Evolutionary conservation across 345 rosid genomes (phyloP).

Genomic region (Linum trigynum): DNA sequence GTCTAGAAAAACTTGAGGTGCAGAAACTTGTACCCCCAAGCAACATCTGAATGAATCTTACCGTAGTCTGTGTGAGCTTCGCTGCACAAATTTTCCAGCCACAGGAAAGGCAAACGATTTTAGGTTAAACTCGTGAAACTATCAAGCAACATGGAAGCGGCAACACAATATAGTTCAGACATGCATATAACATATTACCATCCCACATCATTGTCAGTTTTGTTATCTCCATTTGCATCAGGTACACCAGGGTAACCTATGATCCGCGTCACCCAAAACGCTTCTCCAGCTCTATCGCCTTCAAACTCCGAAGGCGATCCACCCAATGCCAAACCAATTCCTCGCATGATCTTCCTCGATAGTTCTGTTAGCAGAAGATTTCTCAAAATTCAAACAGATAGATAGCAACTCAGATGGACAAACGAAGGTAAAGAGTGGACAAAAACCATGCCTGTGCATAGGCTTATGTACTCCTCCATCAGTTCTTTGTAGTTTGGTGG

Average conservation of each 20-base stretch:
- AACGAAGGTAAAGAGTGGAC: neutral
- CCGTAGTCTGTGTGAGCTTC: constrained; percentile 92
- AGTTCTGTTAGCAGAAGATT: constrained; percentile 36
- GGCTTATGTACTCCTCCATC: constrained; percentile 61
- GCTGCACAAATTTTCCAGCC: constrained; percentile 27
- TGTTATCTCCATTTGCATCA: constrained; percentile 22
- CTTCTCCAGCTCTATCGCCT: constrained; percentile 61
- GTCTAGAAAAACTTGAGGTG: neutral
- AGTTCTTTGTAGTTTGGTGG: constrained; percentile 43
- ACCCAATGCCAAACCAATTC: constrained; percentile 60
- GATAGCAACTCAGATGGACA: neutral
- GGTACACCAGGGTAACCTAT: constrained; percentile 65
- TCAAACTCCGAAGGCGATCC: constrained; percentile 65
- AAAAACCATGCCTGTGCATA: constrained; percentile 51
- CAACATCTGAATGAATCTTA: constrained; percentile 21
- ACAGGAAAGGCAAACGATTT: neutral
- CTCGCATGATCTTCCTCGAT: constrained; percentile 68
- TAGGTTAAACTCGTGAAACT: neutral
- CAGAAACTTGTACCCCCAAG: neutral
- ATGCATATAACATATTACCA: constrained; percentile 36
- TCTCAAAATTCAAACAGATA: neutral
- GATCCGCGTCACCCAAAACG: constrained; percentile 82
- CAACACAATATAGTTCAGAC: neutral
- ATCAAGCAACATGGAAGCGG: neutral
- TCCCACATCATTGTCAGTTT: constrained; percentile 51